A percentile compares a stretch with the other conserved stretches of the same genome.
These are phyloP conservation scores for Pythium grandisporangium DNA, from an alignment of 352 stramenopile genomes.

Conservation along the genomic window DNA sequence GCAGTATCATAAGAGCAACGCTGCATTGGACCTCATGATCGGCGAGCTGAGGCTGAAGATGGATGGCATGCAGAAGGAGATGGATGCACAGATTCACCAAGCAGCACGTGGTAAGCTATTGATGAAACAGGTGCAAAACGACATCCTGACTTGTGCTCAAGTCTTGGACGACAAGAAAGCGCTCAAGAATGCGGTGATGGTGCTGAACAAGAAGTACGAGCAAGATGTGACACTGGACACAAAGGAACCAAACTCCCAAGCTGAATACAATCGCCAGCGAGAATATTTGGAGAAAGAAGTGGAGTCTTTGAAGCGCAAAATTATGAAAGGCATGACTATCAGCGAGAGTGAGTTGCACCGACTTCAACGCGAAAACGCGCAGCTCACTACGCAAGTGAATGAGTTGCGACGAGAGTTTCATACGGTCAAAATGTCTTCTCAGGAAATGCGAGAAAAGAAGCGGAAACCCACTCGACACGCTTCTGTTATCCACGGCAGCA, in stretches of 20 bases:
- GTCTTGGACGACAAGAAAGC: slow-evolving; percentile 71
- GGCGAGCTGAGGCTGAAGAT: slow-evolving; percentile 91
- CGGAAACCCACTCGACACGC: too few species aligned
- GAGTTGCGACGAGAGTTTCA: slow-evolving; percentile 77
- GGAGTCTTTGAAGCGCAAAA: slow-evolving; percentile 85
- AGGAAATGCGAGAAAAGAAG: slow-evolving; percentile 46
- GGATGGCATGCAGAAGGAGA: slow-evolving; percentile 86
- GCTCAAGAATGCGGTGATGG: slow-evolving; percentile 71
- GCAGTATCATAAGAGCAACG: slow-evolving; percentile 94
- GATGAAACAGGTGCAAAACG: slow-evolving; percentile 70
- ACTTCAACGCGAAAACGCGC: slow-evolving; percentile 71
- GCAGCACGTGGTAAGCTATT: slow-evolving; percentile 55
- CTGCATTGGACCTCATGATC: slow-evolving; percentile 91
- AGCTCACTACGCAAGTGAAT: slow-evolving; percentile 78
- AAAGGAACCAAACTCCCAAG: slow-evolving; percentile 86
- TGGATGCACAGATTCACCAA: slow-evolving; percentile 56
- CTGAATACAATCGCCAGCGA: slow-evolving; percentile 87
- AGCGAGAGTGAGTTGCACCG: slow-evolving; percentile 75
- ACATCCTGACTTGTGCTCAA: slow-evolving; percentile 63
- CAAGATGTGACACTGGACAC: slow-evolving; percentile 54
- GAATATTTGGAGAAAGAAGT: slow-evolving; percentile 90
- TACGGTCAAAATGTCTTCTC: slow-evolving; percentile 60
- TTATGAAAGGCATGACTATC: slow-evolving; percentile 82
- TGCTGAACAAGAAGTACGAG: slow-evolving; percentile 82
- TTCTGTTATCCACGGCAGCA: not conserved